A percentile compares a stretch with the other conserved stretches of the same genome.
phyloP scores from a whole-genome alignment of 805 yeast genomes.

The Vanderwaltozyma polyspora region DNA sequence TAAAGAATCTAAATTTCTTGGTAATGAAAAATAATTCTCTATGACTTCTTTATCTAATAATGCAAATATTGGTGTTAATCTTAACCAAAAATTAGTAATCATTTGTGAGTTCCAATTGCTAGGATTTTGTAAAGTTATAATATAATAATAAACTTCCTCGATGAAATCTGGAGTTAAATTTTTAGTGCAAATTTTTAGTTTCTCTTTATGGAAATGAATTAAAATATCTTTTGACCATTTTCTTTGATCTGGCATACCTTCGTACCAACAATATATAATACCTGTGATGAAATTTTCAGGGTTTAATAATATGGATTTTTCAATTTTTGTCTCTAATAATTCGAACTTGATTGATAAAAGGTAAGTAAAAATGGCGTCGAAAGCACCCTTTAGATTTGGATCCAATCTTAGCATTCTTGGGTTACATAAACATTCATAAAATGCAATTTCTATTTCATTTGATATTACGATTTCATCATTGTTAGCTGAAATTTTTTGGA shows the following conservation, averaged over 20 bases:
- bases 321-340: slow-evolving; percentile 12
- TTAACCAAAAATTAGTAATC: slow-evolving; percentile 24
- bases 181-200: slow-evolving; percentile 5
- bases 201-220: slow-evolving; percentile 12
- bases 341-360: slow-evolving; percentile 23
- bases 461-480: slow-evolving; percentile 13
- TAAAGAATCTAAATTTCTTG: slow-evolving; percentile 23
- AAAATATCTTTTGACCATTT: slow-evolving; percentile 36
- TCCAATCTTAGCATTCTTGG: slow-evolving; percentile 39
- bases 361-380: slow-evolving; percentile 28
- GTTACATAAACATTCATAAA: slow-evolving; percentile 40
- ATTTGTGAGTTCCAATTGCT: slow-evolving; percentile 31
- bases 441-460: slow-evolving; percentile 16
- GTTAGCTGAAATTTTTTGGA: slow-evolving; percentile 15
- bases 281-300: slow-evolving; percentile 34
- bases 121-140: slow-evolving; percentile 44
- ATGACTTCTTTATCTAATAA: slow-evolving; percentile 18
- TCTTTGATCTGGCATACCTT: slow-evolving; percentile 37
- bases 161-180: slow-evolving; percentile 31
- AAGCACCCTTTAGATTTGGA: slow-evolving; percentile 26
- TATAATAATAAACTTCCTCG: slow-evolving; percentile 46
- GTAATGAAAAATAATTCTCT: slow-evolving; percentile 18
- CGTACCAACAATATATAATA: slow-evolving; percentile 40
- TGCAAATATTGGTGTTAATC: slow-evolving; percentile 21
- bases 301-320: background rate